Evolutionary conservation across 1,284 basidiomycete species (phyloP), one percentile per base, ranked within the genome.

Genomic region (Pholiota adiposa): DNA sequence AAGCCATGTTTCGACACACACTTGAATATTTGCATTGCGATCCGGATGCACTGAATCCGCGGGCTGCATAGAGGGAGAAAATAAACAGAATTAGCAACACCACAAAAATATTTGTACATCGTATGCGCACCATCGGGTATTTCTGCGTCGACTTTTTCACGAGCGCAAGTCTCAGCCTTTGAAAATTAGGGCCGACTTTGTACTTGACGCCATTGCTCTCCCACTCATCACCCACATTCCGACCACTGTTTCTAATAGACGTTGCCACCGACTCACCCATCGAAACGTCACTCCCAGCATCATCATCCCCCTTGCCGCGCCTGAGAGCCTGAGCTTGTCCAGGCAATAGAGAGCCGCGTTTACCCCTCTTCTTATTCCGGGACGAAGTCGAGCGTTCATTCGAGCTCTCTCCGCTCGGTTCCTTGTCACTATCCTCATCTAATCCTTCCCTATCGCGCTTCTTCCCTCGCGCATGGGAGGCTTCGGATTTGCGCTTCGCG

Each of bases 1-100:
- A 51, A 90, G 78, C 91, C 91, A 93, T 25, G 78, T 81, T 70
- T 92, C 90, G 14, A 92, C 81, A 63, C 83, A 87, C 31, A 92
- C 84, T 60, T 89, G 84, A 18, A 90, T 74, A 60, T 85, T 83
- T 14, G 81, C 83, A 60, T 82, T 75, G 50, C 84, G 83, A 71
- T 93, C 90, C 2, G 88, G 88, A 70, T 93, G 91, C 57, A 85
- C 78, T 16, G 90, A 92, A 68, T 93, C 90, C 58, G 81, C 75
- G 2, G 90, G 90, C 91, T 93, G 63, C 29, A 58, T 59, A 52
- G 41, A 36, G 40, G 52, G 57, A 36, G 11, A 25, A 2, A 14
- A 23, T 38, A 51, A 40, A 38, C 49, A 63, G 25, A 51, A 8
- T 53, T 62, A 51, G 33, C 19, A 54, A 36, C n/a, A 33, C n/a